These are phyloP conservation scores for Noccaea bulbosa DNA, from an alignment of 345 rosid species.

Conservation along the genomic window DNA sequence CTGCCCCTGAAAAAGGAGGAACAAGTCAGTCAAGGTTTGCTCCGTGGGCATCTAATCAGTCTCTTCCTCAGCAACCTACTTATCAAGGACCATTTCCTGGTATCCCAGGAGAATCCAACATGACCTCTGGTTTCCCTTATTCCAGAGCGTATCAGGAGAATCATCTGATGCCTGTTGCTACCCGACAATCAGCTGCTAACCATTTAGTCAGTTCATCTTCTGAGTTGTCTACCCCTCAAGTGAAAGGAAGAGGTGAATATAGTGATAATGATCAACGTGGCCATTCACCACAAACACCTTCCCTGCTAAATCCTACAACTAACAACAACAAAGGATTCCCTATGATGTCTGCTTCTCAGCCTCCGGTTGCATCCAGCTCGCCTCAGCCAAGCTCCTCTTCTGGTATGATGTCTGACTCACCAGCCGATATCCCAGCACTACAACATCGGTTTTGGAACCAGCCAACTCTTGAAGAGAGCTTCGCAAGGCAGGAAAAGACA, in stretches of 20 bases:
- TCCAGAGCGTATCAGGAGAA: conserved; percentile 51
- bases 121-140: conserved; percentile 54
- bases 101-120: conserved; percentile 47
- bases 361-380: conserved; percentile 44
- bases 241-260: conserved; percentile 47
- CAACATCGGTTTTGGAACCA: conserved; percentile 50
- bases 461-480: conserved; percentile 50
- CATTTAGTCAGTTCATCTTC: conserved; percentile 46
- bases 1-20: conserved; percentile 50
- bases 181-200: conserved; percentile 42
- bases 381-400: conserved; percentile 49
- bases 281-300: conserved; percentile 52
- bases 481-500: conserved; percentile 45
- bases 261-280: conserved; percentile 53
- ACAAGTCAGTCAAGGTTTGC: conserved; percentile 51
- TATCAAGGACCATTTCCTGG: conserved; percentile 51
- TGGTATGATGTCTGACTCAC: conserved; percentile 46
- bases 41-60: conserved; percentile 53
- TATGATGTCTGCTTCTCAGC: conserved; percentile 49
- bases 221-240: conserved; percentile 48
- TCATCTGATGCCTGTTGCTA: conserved; percentile 47
- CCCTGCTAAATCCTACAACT: conserved; percentile 37
- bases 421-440: conserved; percentile 50
- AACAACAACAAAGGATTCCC: conserved; percentile 51
- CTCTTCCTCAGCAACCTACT: conserved; percentile 48